Conservation (phyloP, 768 basidiomycete species). For the Tephrocybe sp. region DNA sequence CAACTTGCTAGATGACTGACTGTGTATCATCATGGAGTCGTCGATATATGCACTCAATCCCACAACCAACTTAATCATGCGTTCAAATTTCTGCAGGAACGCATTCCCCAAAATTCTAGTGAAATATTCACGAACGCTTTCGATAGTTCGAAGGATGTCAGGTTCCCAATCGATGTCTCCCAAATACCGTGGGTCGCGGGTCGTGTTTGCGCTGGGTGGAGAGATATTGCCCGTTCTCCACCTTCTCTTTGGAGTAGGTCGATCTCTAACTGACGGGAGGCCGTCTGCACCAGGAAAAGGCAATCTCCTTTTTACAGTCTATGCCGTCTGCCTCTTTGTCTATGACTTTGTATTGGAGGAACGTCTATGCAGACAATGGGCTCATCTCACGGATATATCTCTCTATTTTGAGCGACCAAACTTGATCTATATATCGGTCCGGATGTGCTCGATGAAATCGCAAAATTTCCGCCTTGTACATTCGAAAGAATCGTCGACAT, state of each 20-base stretch:
- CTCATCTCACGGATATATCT: not conserved
- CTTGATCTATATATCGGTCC: not conserved
- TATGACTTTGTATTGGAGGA: not conserved
- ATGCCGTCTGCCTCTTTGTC: not conserved
- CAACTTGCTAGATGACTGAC: too few species aligned
- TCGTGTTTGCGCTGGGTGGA: not conserved
- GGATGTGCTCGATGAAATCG: not conserved
- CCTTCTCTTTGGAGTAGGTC: not conserved
- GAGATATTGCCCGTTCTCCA: not conserved
- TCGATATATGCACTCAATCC: too few species aligned
- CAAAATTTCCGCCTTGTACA: not conserved
- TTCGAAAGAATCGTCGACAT: not conserved
- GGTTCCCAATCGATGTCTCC: not conserved
- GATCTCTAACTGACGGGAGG: not conserved
- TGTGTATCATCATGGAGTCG: too few species aligned
- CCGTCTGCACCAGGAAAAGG: not conserved
- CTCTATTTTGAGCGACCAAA: not conserved
- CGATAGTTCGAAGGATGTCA: not conserved
- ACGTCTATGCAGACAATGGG: not conserved
- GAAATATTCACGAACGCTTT: not conserved
- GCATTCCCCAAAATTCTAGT: not conserved
- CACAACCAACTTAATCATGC: too few species aligned
- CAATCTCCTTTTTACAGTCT: not conserved
- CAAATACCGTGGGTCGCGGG: not conserved
- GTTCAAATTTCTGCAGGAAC: not conserved